These are phyloP conservation scores for Daucus carota DNA, from an alignment of 129 eudicot species.

Conservation along the genomic window DNA sequence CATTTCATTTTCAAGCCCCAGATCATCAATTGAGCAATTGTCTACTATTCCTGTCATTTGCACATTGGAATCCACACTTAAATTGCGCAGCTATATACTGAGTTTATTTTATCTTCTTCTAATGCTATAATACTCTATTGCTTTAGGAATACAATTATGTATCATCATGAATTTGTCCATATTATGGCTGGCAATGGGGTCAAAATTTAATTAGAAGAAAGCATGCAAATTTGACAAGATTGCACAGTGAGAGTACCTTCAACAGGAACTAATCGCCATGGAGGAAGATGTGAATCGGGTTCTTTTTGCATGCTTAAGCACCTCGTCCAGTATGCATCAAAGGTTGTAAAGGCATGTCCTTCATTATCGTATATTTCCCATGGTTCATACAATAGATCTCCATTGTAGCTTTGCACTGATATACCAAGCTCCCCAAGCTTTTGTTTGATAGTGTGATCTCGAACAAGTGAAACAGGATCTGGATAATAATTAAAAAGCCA, in stretches of 20 bases:
- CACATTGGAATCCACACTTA: constrained; percentile 9
- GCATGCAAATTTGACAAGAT: background rate
- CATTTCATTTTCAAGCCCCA: constrained; percentile 82
- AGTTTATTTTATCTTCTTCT: background rate
- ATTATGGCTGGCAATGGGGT: background rate
- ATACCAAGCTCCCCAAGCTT: constrained; percentile 69
- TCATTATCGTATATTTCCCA: constrained; percentile 87
- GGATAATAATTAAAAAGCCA: constrained; percentile 1
- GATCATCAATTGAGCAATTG: constrained; percentile 55
- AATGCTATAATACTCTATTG: background rate
- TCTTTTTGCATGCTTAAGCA: constrained; percentile 58
- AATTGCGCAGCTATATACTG: background rate
- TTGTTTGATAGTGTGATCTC: constrained; percentile 88
- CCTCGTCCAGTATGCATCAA: constrained; percentile 76
- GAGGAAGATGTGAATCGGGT: constrained; percentile 61
- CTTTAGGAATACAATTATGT: background rate
- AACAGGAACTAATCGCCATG: constrained; percentile 59
- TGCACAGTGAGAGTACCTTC: constrained; percentile 35
- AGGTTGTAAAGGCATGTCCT: constrained; percentile 78
- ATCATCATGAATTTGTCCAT: background rate
- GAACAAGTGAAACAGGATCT: constrained; percentile 98
- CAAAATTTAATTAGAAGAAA: background rate
- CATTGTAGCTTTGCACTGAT: constrained; percentile 68
- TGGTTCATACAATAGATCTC: constrained; percentile 83
- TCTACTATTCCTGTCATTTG: constrained; percentile 42